Evolutionary conservation across 441 rosid genomes (phyloP).

Genomic region (Monsonia emarginata): DNA sequence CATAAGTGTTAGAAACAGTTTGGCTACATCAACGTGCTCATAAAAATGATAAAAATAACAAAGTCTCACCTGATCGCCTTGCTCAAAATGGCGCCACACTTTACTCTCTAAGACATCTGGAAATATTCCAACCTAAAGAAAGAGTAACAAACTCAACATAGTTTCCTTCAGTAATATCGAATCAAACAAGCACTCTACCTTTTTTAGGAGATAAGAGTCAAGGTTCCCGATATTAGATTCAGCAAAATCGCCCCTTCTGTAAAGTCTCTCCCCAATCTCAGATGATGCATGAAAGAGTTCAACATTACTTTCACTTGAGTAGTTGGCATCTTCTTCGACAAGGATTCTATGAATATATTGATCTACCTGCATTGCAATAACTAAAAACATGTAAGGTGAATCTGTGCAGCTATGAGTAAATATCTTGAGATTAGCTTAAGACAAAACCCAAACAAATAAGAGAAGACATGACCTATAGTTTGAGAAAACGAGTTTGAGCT

Average conservation of each 20-base stretch:
- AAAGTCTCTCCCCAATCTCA: constrained; percentile 59
- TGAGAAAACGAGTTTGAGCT: constrained; percentile 5
- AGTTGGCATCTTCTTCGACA: constrained; percentile 62
- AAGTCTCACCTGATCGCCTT: constrained; percentile 62
- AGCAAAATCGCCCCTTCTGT: constrained; percentile 60
- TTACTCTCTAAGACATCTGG: constrained; percentile 74
- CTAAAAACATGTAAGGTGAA: background rate
- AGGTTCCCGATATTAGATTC: constrained; percentile 50
- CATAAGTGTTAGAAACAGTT: constrained; percentile 8
- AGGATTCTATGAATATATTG: constrained; percentile 69
- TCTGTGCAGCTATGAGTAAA: background rate
- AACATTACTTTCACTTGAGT: constrained; percentile 24
- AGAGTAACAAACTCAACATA: constrained; percentile 15
- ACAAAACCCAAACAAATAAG: background rate
- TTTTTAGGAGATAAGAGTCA: constrained; percentile 49
- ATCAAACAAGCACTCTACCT: constrained; percentile 30
- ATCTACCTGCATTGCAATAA: constrained; percentile 45
- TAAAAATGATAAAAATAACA: constrained; percentile 6
- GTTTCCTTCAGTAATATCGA: constrained; percentile 12
- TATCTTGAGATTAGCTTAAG: background rate
- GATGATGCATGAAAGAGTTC: constrained; percentile 50
- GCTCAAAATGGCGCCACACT: constrained; percentile 53
- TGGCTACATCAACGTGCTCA: constrained; percentile 5
- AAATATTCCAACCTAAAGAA: constrained; percentile 62
- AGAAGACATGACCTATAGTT: constrained; percentile 1